Evolutionary conservation across 495 filamentous ascomycete genomes (phyloP).

Genomic region (Trichoderma parareesei): DNA sequence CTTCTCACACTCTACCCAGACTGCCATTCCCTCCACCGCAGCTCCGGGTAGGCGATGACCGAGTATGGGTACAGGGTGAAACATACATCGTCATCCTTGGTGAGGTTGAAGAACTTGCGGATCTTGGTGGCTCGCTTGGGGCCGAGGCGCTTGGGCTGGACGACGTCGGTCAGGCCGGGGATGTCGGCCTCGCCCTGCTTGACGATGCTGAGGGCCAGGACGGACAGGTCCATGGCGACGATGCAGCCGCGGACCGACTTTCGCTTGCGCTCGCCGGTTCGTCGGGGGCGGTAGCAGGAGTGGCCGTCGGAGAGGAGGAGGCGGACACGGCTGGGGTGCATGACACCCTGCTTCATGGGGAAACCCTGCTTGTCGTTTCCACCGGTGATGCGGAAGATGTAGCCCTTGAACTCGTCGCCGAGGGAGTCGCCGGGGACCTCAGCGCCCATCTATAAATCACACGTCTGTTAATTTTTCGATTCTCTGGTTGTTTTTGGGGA

Average conservation of each 20-base stretch:
- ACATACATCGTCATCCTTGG: constrained; percentile 99
- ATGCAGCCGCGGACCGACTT: constrained; percentile 98
- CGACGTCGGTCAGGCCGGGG: constrained; percentile 90
- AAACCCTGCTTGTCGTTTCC: constrained; percentile 99
- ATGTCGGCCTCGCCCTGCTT: constrained; percentile 94
- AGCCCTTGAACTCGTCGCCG: constrained; percentile 98
- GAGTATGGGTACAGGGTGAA: constrained; percentile 33
- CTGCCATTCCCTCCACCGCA: constrained; percentile 38
- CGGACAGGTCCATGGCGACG: constrained; percentile 86
- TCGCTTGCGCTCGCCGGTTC: constrained; percentile 96
- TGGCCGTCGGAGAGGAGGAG: constrained; percentile 88
- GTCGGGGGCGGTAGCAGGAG: constrained; percentile 96
- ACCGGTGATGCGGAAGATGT: constrained; percentile 95
- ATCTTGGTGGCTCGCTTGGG: constrained; percentile 99
- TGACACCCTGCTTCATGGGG: constrained; percentile 99
- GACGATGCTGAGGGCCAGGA: constrained; percentile 86
- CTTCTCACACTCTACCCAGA: constrained; percentile 48
- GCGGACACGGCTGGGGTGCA: constrained; percentile 96
- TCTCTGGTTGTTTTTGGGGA: neutral
- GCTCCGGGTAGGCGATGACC: constrained; percentile 49
- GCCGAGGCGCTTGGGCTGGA: constrained; percentile 95
- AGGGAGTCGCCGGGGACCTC: constrained; percentile 91
- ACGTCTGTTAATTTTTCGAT: constrained; percentile 11
- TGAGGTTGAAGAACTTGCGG: constrained; percentile 94
- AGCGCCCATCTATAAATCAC: constrained; percentile 70